Percentiles rank a stretch among this genome's conserved stretches.
phyloP scores from a whole-genome alignment of 805 yeast genomes.

The Starmerella kuoi region DNA sequence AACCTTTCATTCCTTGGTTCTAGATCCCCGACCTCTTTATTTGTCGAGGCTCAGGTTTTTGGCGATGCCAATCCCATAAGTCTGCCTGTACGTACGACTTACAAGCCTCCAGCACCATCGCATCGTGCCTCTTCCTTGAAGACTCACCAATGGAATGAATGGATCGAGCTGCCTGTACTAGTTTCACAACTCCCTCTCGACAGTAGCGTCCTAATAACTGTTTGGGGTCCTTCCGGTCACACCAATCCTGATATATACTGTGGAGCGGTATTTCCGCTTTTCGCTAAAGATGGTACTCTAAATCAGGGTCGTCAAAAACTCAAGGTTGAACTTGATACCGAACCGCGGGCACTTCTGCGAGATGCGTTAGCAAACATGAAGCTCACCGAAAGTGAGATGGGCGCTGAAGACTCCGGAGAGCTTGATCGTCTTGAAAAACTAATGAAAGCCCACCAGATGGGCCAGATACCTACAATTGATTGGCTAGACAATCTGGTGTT shows the following conservation, averaged over 20 bases:
- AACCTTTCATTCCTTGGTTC: conserved; percentile 27
- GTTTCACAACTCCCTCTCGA: conserved; percentile 59
- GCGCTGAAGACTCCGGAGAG: conserved; percentile 20
- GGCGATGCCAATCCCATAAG: conserved; percentile 38
- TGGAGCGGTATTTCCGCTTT: conserved; percentile 45
- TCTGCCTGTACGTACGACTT: conserved; percentile 39
- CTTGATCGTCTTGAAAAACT: conserved; percentile 42
- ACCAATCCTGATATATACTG: conserved; percentile 43
- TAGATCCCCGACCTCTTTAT: conserved; percentile 18
- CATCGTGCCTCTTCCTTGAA: conserved; percentile 10
- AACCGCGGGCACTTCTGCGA: conserved; percentile 7
- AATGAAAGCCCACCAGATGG: conserved; percentile 53
- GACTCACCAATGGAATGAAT: conserved; percentile 51
- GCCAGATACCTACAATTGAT: conserved; percentile 45
- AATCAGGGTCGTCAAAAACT: conserved; percentile 61
- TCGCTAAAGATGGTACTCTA: conserved; percentile 47
- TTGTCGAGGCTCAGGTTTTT: conserved; percentile 37
- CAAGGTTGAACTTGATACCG: conserved; percentile 8
- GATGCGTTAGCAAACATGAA: background rate
- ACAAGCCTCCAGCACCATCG: conserved; percentile 31
- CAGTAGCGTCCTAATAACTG: conserved; percentile 44
- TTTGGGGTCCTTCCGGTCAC: conserved; percentile 56
- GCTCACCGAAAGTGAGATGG: background rate
- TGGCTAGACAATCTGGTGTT: conserved; percentile 69
- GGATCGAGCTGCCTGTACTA: conserved; percentile 60